Percentiles rank a stretch among this genome's conserved stretches.
These are phyloP conservation scores for Hypoxylon sp. DNA, from an alignment of 2,329 filamentous ascomycete species.

Conservation along the genomic window DNA sequence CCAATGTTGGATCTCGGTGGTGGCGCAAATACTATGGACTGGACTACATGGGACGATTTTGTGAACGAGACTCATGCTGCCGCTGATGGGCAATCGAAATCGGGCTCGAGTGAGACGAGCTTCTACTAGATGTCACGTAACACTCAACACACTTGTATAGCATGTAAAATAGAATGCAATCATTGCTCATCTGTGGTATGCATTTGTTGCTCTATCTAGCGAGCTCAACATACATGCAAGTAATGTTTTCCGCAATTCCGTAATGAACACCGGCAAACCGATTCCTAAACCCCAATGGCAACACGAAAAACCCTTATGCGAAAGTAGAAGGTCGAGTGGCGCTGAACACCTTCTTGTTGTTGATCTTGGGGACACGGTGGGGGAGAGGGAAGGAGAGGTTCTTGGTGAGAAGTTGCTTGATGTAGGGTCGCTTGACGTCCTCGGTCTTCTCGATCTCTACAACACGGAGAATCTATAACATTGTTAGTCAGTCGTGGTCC, in stretches of 20 bases:
- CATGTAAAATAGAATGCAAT: conserved; percentile 26
- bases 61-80: conserved; percentile 57
- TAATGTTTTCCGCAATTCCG: conserved; percentile 70
- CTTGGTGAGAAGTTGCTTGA: conserved; percentile 98
- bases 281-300: conserved; percentile 63
- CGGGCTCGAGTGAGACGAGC: conserved; percentile 46
- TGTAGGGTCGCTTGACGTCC: conserved; percentile 98
- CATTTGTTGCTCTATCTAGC: conserved; percentile 54
- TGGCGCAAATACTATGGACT: conserved; percentile 48
- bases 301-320: conserved; percentile 78
- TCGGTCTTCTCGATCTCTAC: conserved; percentile 96
- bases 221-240: conserved; percentile 66
- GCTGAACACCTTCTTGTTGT: conserved; percentile 91
- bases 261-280: conserved; percentile 72
- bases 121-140: conserved; percentile 22
- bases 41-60: conserved; percentile 62
- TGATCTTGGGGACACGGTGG: conserved; percentile 89
- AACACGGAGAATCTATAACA: conserved; percentile 90
- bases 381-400: conserved; percentile 97
- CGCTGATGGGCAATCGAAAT: conserved; percentile 48
- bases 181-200: conserved; percentile 48
- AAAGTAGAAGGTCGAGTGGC: conserved; percentile 96
- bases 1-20: conserved; percentile 33
- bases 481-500: conserved; percentile 47
- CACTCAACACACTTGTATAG: conserved; percentile 23